Evolutionary conservation across 441 rosid species (phyloP).

Genomic region (Eruca vesicaria): DNA sequence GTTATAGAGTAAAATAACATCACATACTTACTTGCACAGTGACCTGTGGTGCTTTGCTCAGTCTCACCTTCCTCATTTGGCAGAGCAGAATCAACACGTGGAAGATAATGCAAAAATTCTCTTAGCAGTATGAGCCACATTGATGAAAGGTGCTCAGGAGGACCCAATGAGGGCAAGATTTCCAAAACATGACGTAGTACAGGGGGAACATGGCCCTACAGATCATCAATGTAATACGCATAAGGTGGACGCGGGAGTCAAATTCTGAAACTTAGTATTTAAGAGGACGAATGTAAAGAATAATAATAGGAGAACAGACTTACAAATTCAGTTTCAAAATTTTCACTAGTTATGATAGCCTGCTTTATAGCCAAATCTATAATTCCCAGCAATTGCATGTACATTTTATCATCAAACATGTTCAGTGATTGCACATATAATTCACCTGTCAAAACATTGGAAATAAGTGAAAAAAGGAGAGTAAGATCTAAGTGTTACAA

Average conservation of each 20-base stretch:
- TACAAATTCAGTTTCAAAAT: constrained; percentile 80
- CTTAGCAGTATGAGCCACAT: constrained; percentile 85
- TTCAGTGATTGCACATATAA: constrained; percentile 75
- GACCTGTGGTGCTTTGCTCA: constrained; percentile 40
- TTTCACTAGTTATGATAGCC: constrained; percentile 52
- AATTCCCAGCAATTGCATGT: constrained; percentile 73
- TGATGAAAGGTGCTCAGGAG: constrained; percentile 75
- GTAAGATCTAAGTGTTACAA: constrained; percentile 25
- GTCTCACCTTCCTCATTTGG: constrained; percentile 57
- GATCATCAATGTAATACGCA: constrained; percentile 9
- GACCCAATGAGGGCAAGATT: constrained; percentile 71
- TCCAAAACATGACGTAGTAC: constrained; percentile 82
- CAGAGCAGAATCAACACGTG: constrained; percentile 51
- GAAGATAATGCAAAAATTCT: constrained; percentile 80
- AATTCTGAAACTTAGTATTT: constrained; percentile 14
- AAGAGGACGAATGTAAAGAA: constrained; percentile 2
- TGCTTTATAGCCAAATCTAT: constrained; percentile 70
- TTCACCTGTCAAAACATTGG: constrained; percentile 66
- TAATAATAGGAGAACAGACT: constrained; percentile 34
- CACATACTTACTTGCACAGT: constrained; percentile 48
- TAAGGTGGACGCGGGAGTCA: constrained; percentile 9
- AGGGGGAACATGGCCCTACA: constrained; percentile 82
- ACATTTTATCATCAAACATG: constrained; percentile 87
- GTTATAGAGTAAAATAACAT: constrained; percentile 14
- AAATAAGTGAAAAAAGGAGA: constrained; percentile 12